These are phyloP conservation scores for Fusarium piperis DNA, from an alignment of 2,329 filamentous ascomycete species.

Conservation along the genomic window DNA sequence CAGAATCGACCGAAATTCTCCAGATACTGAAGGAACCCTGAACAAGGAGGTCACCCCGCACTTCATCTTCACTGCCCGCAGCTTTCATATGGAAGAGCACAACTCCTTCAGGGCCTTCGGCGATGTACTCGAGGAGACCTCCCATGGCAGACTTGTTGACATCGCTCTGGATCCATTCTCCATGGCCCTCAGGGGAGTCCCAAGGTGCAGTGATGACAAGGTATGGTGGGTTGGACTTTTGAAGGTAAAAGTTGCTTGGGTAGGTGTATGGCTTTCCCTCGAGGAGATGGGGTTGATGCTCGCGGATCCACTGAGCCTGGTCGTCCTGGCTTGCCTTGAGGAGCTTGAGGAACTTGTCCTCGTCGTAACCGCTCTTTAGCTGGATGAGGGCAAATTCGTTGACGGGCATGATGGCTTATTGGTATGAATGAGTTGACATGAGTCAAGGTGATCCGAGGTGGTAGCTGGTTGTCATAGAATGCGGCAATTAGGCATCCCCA, in stretches of 20 bases:
- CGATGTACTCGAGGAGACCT: conserved; percentile 47
- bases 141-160: conserved; percentile 52
- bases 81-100: conserved; percentile 54
- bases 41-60: conserved; percentile 39
- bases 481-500: conserved; percentile 9
- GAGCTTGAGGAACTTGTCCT: conserved; percentile 47
- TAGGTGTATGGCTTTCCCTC: conserved; percentile 42
- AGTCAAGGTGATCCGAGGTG: not conserved
- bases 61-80: conserved; percentile 38
- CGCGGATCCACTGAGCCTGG: conserved; percentile 53
- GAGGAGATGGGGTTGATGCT: conserved; percentile 49
- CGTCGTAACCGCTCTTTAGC: conserved; percentile 42
- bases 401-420: conserved; percentile 47
- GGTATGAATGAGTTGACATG: not conserved
- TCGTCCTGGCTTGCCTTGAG: conserved; percentile 46
- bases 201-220: conserved; percentile 58
- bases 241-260: conserved; percentile 50
- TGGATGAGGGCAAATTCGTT: conserved; percentile 53
- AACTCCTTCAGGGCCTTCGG: conserved; percentile 45
- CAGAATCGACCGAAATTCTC: conserved; percentile 45
- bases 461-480: not conserved
- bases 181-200: conserved; percentile 54
- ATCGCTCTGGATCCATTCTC: conserved; percentile 54
- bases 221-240: conserved; percentile 48
- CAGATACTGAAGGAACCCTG: conserved; percentile 49